Conservation (phyloP, 192 early-diverging fungal genomes). For the Backusella parvicylindrica region DNA sequence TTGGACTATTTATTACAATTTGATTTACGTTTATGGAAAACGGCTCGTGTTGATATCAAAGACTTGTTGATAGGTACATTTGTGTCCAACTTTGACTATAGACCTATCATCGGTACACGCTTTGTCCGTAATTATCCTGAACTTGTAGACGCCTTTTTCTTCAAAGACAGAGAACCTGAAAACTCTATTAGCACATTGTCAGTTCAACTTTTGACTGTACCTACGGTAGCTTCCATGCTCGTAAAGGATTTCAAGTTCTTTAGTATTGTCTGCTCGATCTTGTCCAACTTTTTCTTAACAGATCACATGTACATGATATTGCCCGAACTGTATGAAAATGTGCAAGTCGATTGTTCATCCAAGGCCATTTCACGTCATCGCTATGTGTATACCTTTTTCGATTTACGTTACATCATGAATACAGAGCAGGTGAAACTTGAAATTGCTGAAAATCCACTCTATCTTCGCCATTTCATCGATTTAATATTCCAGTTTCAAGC, state of each 20-base stretch:
- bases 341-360: slow-evolving; percentile 61
- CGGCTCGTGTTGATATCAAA: slow-evolving; percentile 67
- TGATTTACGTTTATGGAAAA: slow-evolving; percentile 89
- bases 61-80: slow-evolving; percentile 88
- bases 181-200: slow-evolving; percentile 87
- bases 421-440: slow-evolving; percentile 55
- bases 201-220: slow-evolving; percentile 93
- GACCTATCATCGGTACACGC: slow-evolving; percentile 61
- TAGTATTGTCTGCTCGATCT: slow-evolving; percentile 69
- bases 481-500: slow-evolving; percentile 85
- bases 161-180: slow-evolving; percentile 85
- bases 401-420: slow-evolving; percentile 72
- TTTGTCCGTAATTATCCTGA: slow-evolving; percentile 85
- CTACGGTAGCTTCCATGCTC: slow-evolving; percentile 80
- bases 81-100: slow-evolving; percentile 75
- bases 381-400: slow-evolving; percentile 80
- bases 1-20: slow-evolving; percentile 84
- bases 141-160: slow-evolving; percentile 74
- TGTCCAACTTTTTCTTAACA: slow-evolving; percentile 78
- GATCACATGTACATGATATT: slow-evolving; percentile 57
- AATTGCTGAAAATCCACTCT: slow-evolving; percentile 53
- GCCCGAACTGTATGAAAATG: slow-evolving; percentile 23
- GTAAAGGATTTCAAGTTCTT: slow-evolving; percentile 76
- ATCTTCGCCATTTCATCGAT: slow-evolving; percentile 72
- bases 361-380: slow-evolving; percentile 64